Percentiles rank a stretch among this genome's conserved stretches.
These are phyloP conservation scores for Debaryomyces coudertii DNA, from an alignment of 1,139 yeast species.

Conservation along the genomic window DNA sequence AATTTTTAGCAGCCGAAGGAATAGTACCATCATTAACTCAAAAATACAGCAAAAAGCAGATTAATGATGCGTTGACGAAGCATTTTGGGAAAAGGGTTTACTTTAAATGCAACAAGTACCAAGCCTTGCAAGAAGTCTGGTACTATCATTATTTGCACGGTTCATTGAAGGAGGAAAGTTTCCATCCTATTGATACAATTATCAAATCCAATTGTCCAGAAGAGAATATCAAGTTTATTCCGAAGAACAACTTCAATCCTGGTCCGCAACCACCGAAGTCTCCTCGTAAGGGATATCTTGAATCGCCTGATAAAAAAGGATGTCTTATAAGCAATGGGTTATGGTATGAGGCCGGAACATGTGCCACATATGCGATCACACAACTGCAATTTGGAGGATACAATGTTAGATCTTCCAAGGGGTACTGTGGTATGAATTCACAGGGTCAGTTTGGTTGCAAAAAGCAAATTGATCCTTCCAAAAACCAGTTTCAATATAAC, in stretches of 20 bases:
- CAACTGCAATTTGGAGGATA: conserved; percentile 73
- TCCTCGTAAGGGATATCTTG: conserved; percentile 45
- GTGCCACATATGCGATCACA: conserved; percentile 68
- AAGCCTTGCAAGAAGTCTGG: conserved; percentile 86
- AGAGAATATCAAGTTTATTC: conserved; percentile 71
- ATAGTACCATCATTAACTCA: conserved; percentile 64
- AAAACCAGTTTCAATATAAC: conserved; percentile 59
- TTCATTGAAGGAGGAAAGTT: conserved; percentile 66
- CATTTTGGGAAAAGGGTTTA: conserved; percentile 66
- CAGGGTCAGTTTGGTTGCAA: conserved; percentile 39
- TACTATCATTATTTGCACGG: conserved; percentile 83
- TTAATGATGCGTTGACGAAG: conserved; percentile 61
- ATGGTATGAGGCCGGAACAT: conserved; percentile 83
- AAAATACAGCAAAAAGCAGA: conserved; percentile 67
- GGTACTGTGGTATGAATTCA: conserved; percentile 64
- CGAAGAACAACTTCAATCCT: conserved; percentile 54
- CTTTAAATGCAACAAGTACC: conserved; percentile 68
- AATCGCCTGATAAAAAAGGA: conserved; percentile 60
- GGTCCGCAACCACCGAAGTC: conserved; percentile 43
- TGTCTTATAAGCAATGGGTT: conserved; percentile 84
- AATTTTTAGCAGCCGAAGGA: conserved; percentile 67
- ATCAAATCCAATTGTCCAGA: conserved; percentile 64
- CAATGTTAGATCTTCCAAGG: conserved; percentile 66
- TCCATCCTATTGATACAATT: conserved; percentile 65
- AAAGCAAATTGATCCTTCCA: conserved; percentile 29